Conservation (phyloP, 2,329 filamentous ascomycete species). For the Colletotrichum acutatum region DNA sequence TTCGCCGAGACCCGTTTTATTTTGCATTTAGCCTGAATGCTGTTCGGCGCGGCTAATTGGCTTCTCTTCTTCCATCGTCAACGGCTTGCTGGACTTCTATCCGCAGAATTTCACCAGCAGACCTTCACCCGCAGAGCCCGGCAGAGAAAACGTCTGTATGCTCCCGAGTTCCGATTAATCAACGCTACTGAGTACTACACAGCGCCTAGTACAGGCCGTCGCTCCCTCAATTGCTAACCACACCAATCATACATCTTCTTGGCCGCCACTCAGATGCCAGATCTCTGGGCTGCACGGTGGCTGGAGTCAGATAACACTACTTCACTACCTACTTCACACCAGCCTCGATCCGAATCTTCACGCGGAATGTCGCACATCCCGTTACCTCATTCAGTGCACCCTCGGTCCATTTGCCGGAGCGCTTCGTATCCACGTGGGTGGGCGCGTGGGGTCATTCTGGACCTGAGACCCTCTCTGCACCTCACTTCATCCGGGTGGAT, state of each 20-base stretch:
- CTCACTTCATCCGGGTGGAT: conserved; percentile 29
- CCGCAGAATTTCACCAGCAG: conserved; percentile 2
- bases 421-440: conserved; percentile 18
- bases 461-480: conserved; percentile 10
- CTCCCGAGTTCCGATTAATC: not conserved
- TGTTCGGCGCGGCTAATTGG: conserved; percentile 33
- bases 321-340: not conserved
- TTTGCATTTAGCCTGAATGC: conserved; percentile 35
- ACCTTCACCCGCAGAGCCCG: not conserved
- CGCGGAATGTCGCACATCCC: conserved; percentile 22
- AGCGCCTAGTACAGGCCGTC: no score
- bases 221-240: not conserved
- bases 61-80: conserved; percentile 20
- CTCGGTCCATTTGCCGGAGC: conserved; percentile 10
- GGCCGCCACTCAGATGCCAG: not conserved
- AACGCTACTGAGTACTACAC: not conserved
- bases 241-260: not conserved
- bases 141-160: not conserved
- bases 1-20: conserved; percentile 23
- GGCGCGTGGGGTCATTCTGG: conserved; percentile 9
- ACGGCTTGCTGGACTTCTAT: not conserved
- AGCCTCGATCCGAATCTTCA: not conserved
- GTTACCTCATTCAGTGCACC: not conserved
- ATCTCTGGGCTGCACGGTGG: not conserved
- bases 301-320: not conserved